Evolutionary conservation across 257 asterid species (phyloP), one percentile per base, ranked within the genome.

Genomic region (Haberlea rhodopensis): DNA sequence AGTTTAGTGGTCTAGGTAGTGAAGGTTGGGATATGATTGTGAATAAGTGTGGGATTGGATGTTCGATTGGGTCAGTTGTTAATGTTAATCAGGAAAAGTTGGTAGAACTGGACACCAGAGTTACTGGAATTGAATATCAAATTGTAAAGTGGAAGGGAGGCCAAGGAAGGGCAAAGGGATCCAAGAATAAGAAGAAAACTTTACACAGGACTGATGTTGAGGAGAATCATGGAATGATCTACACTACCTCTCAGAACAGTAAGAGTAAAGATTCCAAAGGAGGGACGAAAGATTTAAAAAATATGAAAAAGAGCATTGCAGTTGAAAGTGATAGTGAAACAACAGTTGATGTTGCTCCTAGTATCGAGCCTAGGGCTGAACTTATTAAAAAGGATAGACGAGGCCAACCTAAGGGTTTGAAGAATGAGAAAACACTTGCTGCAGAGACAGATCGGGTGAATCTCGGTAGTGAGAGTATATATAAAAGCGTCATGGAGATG

Each of bases 231-330:
- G 10, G 48, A 40, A 13, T 11, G n/a, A 13, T 40, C 6, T n/a
- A 40, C 13, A 6, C 18, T 40, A 40, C 18, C 48, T 40, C 48
- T 40, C 18, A 40, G 48, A 40, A 40, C 48, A 40, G 22, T 26
- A 58, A 57, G 57, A 71, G 55, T 27, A 63, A 32, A 11, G 48
- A 60, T 22, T 37, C 60, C 16, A 20, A 21, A 32, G 72, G 65
- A 52, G 10, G 72, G 60, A 54, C 70, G 40, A 57, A 71, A 58
- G 75, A 46, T 27, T 54, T 60, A 18, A 56, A 62, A 27, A 55
- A 48, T n/a, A 66, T 61, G 51, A 56, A 67, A 34, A 56, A 66
- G 57, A 8, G 29, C 46, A 20, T 61, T 43, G 45, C 23, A 6
- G 53, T 23, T 73, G 68, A 31, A 64, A 46, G 27, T 6, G 48